phyloP scores from a whole-genome alignment of 345 rosid genomes.

The Capsella bursapastoris region DNA sequence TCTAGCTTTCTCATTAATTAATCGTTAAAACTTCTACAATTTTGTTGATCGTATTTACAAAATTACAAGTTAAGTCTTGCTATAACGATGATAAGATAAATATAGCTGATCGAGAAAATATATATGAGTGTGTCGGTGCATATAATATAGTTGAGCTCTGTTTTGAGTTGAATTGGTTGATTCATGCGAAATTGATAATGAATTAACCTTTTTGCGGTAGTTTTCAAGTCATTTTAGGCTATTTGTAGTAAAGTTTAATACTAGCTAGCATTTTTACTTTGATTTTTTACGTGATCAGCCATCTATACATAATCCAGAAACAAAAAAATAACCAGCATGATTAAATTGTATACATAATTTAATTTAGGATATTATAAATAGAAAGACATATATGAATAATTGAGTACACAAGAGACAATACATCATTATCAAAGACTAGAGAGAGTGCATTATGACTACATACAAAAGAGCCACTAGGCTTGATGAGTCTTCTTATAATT shows the following conservation, averaged over 20 bases:
- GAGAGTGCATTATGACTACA: background rate
- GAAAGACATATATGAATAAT: background rate
- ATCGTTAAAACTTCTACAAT: background rate
- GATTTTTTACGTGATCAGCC: background rate
- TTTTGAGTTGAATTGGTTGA: background rate
- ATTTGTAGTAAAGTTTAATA: background rate
- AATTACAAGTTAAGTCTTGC: too few relatives aligned
- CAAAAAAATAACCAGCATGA: too few relatives aligned
- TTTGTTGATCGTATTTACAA: background rate
- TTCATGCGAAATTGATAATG: background rate
- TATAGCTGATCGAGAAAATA: background rate
- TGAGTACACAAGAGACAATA: background rate
- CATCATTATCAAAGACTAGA: slow-evolving; percentile 18
- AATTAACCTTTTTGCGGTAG: background rate
- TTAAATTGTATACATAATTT: too few relatives aligned
- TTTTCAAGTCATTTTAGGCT: background rate
- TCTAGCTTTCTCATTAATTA: background rate
- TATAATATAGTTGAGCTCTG: background rate
- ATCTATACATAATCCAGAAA: too few relatives aligned
- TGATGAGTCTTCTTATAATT: background rate
- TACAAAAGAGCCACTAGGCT: background rate
- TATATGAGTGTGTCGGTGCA: background rate
- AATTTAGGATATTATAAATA: background rate
- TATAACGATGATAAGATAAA: background rate
- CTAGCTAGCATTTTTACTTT: background rate